phyloP scores from a whole-genome alignment of 1,284 basidiomycete species.

The Grifola frondosa region DNA sequence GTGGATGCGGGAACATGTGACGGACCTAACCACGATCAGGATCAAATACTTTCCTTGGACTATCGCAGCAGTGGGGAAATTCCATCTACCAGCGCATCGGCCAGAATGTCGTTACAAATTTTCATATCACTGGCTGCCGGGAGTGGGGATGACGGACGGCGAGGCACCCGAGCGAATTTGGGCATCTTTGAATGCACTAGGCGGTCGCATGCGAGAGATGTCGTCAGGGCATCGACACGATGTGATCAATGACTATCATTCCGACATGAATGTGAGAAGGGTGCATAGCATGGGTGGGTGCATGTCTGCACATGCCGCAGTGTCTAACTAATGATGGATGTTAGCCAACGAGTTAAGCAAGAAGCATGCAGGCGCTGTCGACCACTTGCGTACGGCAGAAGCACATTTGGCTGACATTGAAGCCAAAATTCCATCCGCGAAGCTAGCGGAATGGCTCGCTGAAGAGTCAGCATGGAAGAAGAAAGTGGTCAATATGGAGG shows the following conservation, averaged over 20 bases:
- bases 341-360: too few relatives aligned
- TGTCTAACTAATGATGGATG: too few relatives aligned
- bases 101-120: background rate
- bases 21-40: background rate
- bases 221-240: constrained; percentile 8
- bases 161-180: constrained; percentile 8
- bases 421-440: too few relatives aligned
- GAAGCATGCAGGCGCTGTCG: too few relatives aligned
- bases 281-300: constrained; percentile 6
- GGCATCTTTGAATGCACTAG: constrained; percentile 3
- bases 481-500: background rate
- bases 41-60: background rate
- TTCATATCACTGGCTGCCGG: constrained; percentile 8
- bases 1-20: background rate
- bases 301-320: too few relatives aligned
- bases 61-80: constrained; percentile 5
- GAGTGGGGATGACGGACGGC: constrained; percentile 9
- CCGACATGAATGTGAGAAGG: constrained; percentile 7
- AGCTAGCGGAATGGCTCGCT: too few relatives aligned
- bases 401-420: too few relatives aligned
- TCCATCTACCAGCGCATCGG: constrained; percentile 3
- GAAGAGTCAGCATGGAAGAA: too few relatives aligned
- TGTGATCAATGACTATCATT: constrained; percentile 7
- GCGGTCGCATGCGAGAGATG: constrained; percentile 8
- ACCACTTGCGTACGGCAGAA: too few relatives aligned